Evolutionary conservation across 768 basidiomycete genomes (phyloP).

Genomic region (Pilatotrama ljubarskyi): DNA sequence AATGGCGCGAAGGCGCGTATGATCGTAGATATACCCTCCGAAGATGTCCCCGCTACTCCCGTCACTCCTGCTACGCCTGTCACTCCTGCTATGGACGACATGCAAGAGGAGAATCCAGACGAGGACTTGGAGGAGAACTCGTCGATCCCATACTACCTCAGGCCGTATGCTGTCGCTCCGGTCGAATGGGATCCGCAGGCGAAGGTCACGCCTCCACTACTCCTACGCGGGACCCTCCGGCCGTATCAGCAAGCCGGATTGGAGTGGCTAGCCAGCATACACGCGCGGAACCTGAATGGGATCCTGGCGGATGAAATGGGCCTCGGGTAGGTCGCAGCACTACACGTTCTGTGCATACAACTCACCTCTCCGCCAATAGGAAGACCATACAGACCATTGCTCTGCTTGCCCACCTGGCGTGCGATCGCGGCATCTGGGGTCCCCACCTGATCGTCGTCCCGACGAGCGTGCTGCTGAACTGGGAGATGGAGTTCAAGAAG

Average conservation of each 20-base stretch:
- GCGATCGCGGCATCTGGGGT: slow-evolving; percentile 88
- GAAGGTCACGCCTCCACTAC: slow-evolving; percentile 61
- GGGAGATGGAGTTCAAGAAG: slow-evolving; percentile 97
- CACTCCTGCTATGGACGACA: slow-evolving; percentile 29
- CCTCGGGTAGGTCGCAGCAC: slow-evolving; percentile 62
- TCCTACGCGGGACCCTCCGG: slow-evolving; percentile 84
- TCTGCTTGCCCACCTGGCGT: slow-evolving; percentile 88
- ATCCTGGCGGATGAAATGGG: slow-evolving; percentile 96
- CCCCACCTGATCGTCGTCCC: slow-evolving; percentile 93
- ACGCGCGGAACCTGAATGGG: slow-evolving; percentile 77
- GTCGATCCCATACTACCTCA: slow-evolving; percentile 48
- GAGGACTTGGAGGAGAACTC: slow-evolving; percentile 44
- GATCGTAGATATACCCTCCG: neutral
- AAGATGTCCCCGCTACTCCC: slow-evolving; percentile 14
- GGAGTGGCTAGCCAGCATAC: slow-evolving; percentile 92
- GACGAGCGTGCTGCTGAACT: slow-evolving; percentile 91
- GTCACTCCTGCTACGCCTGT: slow-evolving; percentile 24
- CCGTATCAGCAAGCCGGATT: slow-evolving; percentile 93
- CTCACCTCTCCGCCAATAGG: slow-evolving; percentile 41
- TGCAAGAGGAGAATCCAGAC: slow-evolving; percentile 36
- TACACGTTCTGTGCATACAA: neutral
- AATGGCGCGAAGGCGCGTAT: neutral
- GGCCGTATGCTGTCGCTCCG: slow-evolving; percentile 68
- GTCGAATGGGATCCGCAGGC: slow-evolving; percentile 64
- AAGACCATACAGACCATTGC: slow-evolving; percentile 98